A percentile compares a stretch with the other conserved stretches of the same genome.
phyloP scores from a whole-genome alignment of 257 asterid genomes.

The Echites panduratus region DNA sequence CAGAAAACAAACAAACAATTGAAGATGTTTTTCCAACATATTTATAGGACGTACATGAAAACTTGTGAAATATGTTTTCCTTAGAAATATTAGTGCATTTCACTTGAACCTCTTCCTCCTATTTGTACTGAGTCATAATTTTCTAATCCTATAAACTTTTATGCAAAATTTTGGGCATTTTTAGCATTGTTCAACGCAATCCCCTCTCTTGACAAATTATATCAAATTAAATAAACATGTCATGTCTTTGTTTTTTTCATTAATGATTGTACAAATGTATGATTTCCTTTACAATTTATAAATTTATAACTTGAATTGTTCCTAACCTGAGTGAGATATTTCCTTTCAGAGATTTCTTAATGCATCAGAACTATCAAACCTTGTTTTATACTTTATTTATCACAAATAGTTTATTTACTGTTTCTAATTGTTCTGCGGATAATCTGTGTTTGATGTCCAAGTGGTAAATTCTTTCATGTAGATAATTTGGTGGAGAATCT shows the following conservation, averaged over 20 bases:
- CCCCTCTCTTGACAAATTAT: neutral
- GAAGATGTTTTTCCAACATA: too few relatives aligned
- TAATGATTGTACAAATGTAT: neutral
- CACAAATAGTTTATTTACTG: neutral
- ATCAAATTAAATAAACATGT: neutral
- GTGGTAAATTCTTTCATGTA: conserved; percentile 20
- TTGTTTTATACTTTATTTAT: neutral
- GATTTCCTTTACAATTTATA: neutral
- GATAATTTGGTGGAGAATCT: conserved; percentile 89
- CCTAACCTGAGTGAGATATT: neutral
- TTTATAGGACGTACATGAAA: neutral
- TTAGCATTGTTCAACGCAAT: neutral
- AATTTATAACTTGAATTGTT: neutral
- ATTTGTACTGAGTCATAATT: neutral
- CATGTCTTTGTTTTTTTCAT: neutral
- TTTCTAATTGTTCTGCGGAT: conserved; percentile 1
- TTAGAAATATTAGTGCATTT: neutral
- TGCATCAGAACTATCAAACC: neutral
- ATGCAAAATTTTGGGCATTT: neutral
- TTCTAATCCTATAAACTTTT: neutral
- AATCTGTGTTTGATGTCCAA: neutral
- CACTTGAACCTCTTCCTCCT: neutral
- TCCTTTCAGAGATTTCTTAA: neutral
- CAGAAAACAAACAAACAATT: neutral
- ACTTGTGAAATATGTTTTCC: neutral